Percentiles rank a stretch among this genome's conserved stretches.
Conservation (phyloP, 495 filamentous ascomycete species). For the Aspergillus campestris region DNA sequence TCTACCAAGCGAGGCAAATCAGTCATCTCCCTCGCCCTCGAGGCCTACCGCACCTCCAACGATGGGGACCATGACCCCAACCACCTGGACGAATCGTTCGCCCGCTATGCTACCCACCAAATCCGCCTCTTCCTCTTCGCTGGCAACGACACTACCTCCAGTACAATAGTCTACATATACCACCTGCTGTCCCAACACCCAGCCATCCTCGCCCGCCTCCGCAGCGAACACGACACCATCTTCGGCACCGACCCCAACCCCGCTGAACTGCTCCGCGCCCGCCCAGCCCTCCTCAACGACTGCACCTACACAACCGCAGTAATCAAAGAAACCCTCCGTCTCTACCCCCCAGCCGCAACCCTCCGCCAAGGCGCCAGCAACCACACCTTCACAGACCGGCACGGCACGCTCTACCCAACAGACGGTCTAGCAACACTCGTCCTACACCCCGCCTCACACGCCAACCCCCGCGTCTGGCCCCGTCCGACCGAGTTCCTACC, state of each 20-base stretch:
- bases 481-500: constrained; percentile 27
- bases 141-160: constrained; percentile 27
- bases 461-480: constrained; percentile 19
- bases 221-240: constrained; percentile 37
- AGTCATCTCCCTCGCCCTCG: constrained; percentile 1
- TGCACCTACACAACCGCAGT: constrained; percentile 38
- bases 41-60: background rate
- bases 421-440: constrained; percentile 15
- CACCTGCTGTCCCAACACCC: constrained; percentile 42
- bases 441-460: constrained; percentile 13
- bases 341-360: constrained; percentile 32
- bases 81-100: constrained; percentile 11
- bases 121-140: constrained; percentile 20
- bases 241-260: constrained; percentile 22
- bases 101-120: constrained; percentile 16
- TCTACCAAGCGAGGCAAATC: background rate
- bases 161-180: constrained; percentile 23
- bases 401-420: constrained; percentile 26
- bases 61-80: no score
- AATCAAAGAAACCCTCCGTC: constrained; percentile 41
- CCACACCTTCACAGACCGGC: constrained; percentile 19
- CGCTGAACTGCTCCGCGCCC: constrained; percentile 10
- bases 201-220: constrained; percentile 23
- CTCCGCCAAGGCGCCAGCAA: constrained; percentile 25
- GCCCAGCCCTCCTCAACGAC: constrained; percentile 32